Evolutionary conservation across 495 filamentous ascomycete species (phyloP).

Genomic region (Tuber brumale): DNA sequence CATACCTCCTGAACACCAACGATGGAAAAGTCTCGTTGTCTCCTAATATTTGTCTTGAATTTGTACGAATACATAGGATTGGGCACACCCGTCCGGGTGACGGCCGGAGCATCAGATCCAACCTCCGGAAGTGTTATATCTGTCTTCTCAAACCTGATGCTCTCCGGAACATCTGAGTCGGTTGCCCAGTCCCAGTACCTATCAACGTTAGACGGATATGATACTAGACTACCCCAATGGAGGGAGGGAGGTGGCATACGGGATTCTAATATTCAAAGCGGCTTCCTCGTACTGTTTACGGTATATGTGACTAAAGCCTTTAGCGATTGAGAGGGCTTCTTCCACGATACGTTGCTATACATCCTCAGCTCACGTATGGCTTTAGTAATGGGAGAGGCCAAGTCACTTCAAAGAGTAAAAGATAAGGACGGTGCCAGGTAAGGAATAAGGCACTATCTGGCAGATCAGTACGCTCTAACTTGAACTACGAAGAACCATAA

Average conservation of each 20-base stretch:
- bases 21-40: constrained; percentile 6
- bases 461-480: neutral
- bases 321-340: constrained; percentile 6
- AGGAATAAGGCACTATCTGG: constrained; percentile 8
- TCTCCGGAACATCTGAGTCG: constrained; percentile 5
- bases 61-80: constrained; percentile 20
- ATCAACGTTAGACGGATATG: neutral
- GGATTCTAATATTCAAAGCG: constrained; percentile 12
- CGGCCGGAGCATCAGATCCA: neutral
- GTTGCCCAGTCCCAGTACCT: constrained; percentile 21
- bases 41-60: neutral
- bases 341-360: constrained; percentile 17
- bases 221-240: neutral
- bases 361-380: neutral
- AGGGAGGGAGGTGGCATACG: neutral
- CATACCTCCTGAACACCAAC: neutral
- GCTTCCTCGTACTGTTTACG: neutral
- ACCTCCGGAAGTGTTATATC: constrained; percentile 8
- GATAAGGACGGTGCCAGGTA: constrained; percentile 21
- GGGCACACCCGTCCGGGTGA: neutral
- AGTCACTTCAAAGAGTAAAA: constrained; percentile 16
- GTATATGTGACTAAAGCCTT: neutral
- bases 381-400: neutral
- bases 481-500: neutral
- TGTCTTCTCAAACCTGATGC: neutral